Evolutionary conservation across 164 flowering plant species (phyloP).

Genomic region (Kingdonia uniflora): DNA sequence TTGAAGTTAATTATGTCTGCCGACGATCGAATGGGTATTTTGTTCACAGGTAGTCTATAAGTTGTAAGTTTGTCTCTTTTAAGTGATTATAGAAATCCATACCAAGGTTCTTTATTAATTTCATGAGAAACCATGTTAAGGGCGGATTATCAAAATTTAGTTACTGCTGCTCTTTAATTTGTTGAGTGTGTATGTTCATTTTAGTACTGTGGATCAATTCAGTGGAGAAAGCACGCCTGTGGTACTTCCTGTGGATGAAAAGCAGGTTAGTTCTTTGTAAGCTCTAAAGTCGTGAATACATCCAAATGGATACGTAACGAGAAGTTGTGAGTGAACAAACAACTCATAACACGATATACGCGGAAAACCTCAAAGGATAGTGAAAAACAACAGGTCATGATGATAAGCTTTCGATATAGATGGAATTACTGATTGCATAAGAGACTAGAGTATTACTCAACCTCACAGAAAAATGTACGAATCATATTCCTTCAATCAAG

Average conservation of each 20-base stretch:
- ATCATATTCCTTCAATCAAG: neutral
- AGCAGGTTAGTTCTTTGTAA: conserved; percentile 35
- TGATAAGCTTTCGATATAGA: neutral
- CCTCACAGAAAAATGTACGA: neutral
- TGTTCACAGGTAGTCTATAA: conserved; percentile 64
- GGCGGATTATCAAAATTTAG: neutral
- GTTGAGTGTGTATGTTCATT: conserved; percentile 10
- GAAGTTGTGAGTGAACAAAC: neutral
- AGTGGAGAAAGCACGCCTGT: conserved; percentile 89
- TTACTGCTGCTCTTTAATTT: conserved; percentile 5
- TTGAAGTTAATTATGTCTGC: conserved; percentile 88
- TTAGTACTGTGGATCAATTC: conserved; percentile 93
- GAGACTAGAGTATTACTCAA: neutral
- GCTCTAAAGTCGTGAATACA: neutral
- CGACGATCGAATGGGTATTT: conserved; percentile 94
- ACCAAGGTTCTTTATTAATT: no score
- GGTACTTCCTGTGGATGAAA: conserved; percentile 61
- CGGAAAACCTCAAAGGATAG: neutral
- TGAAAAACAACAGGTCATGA: neutral
- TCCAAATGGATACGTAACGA: neutral
- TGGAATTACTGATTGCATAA: neutral
- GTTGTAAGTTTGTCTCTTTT: neutral
- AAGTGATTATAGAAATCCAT: neutral
- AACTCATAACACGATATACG: neutral
- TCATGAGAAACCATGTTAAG: no score